These are phyloP conservation scores for Leucocoprinus sp. DNA, from an alignment of 768 basidiomycete genomes.

Conservation along the genomic window DNA sequence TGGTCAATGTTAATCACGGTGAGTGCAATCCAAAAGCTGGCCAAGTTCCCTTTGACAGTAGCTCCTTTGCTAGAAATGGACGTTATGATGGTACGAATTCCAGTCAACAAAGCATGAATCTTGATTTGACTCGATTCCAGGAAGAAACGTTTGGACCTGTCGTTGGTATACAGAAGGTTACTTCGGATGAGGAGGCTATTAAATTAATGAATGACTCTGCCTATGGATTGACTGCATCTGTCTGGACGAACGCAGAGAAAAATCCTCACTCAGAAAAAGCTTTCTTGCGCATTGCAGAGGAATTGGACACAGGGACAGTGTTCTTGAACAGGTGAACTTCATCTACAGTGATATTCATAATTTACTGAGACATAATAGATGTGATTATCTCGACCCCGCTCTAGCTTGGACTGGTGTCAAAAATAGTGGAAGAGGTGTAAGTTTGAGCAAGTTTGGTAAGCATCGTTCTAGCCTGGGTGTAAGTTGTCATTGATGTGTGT, in stretches of 20 bases:
- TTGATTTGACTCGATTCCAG: constrained; percentile 23
- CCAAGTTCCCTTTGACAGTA: not conserved
- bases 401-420: constrained; percentile 94
- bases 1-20: constrained; percentile 87
- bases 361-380: constrained; percentile 31
- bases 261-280: constrained; percentile 55
- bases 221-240: constrained; percentile 88
- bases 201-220: constrained; percentile 92
- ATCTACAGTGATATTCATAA: not conserved
- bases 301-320: constrained; percentile 84
- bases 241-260: constrained; percentile 77
- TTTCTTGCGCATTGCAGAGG: constrained; percentile 61
- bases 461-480: constrained; percentile 7
- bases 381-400: constrained; percentile 89
- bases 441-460: constrained; percentile 83
- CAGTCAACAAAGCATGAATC: not conserved
- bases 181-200: constrained; percentile 82
- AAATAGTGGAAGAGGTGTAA: constrained; percentile 86
- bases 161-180: constrained; percentile 86
- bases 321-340: constrained; percentile 70
- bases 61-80: constrained; percentile 62
- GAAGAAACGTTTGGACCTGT: constrained; percentile 93
- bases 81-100: constrained; percentile 65
- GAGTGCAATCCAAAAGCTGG: constrained; percentile 28
- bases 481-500: constrained; percentile 5